These are phyloP conservation scores for Leccinellum albellum DNA, from an alignment of 768 basidiomycete species.

Conservation along the genomic window DNA sequence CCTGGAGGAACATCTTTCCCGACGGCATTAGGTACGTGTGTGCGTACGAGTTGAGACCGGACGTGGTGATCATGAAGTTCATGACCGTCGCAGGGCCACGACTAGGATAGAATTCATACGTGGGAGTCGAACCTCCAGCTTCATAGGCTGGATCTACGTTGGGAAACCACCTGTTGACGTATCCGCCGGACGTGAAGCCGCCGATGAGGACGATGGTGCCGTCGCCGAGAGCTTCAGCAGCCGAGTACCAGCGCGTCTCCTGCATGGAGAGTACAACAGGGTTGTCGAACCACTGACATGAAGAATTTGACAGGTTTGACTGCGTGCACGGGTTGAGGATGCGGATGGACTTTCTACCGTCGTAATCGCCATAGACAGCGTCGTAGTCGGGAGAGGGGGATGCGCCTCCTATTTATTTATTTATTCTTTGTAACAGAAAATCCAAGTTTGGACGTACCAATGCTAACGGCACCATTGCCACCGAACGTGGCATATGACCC, in stretches of 20 bases:
- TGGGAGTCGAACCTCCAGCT: constrained; percentile 72
- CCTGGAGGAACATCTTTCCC: constrained; percentile 74
- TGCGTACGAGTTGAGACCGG: constrained; percentile 74
- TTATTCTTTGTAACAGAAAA: not conserved
- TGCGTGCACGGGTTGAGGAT: constrained; percentile 68
- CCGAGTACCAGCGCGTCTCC: constrained; percentile 69
- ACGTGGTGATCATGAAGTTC: no score
- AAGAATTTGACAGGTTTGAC: constrained; percentile 38
- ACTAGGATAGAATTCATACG: constrained; percentile 80
- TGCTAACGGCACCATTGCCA: constrained; percentile 64
- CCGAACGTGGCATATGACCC: constrained; percentile 72
- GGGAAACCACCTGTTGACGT: constrained; percentile 74
- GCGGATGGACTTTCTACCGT: constrained; percentile 77
- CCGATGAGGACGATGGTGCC: constrained; percentile 74
- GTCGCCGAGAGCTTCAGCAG: constrained; percentile 66
- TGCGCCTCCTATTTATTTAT: constrained; percentile 31
- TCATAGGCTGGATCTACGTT: constrained; percentile 57
- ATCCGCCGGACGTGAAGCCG: constrained; percentile 69
- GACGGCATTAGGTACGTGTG: constrained; percentile 70
- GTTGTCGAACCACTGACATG: constrained; percentile 73
- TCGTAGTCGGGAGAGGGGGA: constrained; percentile 53
- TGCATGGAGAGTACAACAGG: constrained; percentile 62
- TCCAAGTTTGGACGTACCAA: constrained; percentile 29
- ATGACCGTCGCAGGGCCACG: no score
- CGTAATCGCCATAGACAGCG: constrained; percentile 67